phyloP scores from a whole-genome alignment of 2,329 filamentous ascomycete species.

The Talaromyces rugulosus region DNA sequence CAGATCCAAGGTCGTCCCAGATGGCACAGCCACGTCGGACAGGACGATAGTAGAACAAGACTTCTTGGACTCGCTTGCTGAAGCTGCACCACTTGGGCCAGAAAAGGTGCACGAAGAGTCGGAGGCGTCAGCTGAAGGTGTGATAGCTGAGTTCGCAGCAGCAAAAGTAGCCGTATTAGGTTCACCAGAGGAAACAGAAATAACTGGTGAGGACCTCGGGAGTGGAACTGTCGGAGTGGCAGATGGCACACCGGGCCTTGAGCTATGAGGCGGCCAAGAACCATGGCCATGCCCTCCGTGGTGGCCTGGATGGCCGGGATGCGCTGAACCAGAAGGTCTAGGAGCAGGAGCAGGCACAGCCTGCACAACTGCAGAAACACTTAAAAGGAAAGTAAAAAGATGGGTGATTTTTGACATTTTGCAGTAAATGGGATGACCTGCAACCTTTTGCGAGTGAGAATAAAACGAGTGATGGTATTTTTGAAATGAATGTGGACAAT shows the following conservation, averaged over 20 bases:
- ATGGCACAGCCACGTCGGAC: slow-evolving; percentile 28
- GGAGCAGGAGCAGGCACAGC: slow-evolving; percentile 3
- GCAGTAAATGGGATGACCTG: not conserved
- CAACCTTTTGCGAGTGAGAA: not conserved
- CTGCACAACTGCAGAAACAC: slow-evolving; percentile 4
- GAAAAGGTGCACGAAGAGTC: slow-evolving; percentile 22
- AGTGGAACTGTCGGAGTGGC: not conserved
- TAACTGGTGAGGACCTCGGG: not conserved
- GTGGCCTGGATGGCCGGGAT: not conserved
- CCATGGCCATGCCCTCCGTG: not conserved
- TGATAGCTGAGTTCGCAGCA: not conserved
- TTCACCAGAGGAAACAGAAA: not conserved
- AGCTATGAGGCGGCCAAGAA: not conserved
- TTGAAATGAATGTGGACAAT: not conserved
- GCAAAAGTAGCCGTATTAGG: not conserved
- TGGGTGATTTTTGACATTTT: not conserved
- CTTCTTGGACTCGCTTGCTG: slow-evolving; percentile 20
- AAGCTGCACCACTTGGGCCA: slow-evolving; percentile 15
- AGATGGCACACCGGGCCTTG: not conserved
- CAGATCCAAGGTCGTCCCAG: slow-evolving; percentile 34
- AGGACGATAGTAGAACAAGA: slow-evolving; percentile 32
- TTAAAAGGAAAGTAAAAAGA: not conserved
- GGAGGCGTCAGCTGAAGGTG: not conserved
- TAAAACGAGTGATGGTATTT: not conserved
- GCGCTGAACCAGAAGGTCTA: not conserved